Conservation (phyloP, 1,284 basidiomycete genomes). For the Dichomitus squalens region DNA sequence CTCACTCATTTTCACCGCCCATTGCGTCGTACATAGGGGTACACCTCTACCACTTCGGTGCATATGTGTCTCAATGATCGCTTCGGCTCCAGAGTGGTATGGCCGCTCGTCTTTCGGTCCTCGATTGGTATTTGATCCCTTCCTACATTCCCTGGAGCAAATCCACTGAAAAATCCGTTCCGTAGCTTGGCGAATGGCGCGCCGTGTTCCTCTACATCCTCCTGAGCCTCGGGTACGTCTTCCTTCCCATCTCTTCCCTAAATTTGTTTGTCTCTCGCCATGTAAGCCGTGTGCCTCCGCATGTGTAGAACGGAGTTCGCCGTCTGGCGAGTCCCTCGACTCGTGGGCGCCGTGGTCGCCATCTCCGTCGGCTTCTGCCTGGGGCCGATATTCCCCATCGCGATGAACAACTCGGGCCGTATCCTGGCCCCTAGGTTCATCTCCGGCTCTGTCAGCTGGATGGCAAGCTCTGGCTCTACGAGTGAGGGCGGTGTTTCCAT, state of each 20-base stretch:
- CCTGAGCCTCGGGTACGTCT: slow-evolving; percentile 43
- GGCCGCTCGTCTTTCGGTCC: neutral
- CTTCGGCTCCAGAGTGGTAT: slow-evolving; percentile 60
- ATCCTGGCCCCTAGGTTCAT: slow-evolving; percentile 54
- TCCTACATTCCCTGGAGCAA: neutral
- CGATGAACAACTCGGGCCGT: slow-evolving; percentile 49
- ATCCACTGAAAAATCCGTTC: neutral
- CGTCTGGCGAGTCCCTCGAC: slow-evolving; percentile 59
- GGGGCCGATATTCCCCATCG: slow-evolving; percentile 58
- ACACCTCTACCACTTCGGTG: slow-evolving; percentile 45
- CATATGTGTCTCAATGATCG: slow-evolving; percentile 54
- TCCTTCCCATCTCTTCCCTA: too few relatives aligned
- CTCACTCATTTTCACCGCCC: slow-evolving; percentile 58
- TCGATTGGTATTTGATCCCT: neutral
- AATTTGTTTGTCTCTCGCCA: too few relatives aligned
- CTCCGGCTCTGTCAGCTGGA: slow-evolving; percentile 59
- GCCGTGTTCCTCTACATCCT: slow-evolving; percentile 41
- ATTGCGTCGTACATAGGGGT: slow-evolving; percentile 55
- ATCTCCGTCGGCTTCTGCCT: slow-evolving; percentile 55
- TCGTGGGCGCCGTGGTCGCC: slow-evolving; percentile 53
- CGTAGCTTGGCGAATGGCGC: slow-evolving; percentile 43
- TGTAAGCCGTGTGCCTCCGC: too few relatives aligned
- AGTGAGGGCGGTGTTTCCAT: slow-evolving; percentile 57
- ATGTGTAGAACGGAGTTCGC: too few relatives aligned
- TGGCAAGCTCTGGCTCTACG: slow-evolving; percentile 52